Conservation (phyloP, 2,329 filamentous ascomycete species). For the Aspergillus viridinutans region DNA sequence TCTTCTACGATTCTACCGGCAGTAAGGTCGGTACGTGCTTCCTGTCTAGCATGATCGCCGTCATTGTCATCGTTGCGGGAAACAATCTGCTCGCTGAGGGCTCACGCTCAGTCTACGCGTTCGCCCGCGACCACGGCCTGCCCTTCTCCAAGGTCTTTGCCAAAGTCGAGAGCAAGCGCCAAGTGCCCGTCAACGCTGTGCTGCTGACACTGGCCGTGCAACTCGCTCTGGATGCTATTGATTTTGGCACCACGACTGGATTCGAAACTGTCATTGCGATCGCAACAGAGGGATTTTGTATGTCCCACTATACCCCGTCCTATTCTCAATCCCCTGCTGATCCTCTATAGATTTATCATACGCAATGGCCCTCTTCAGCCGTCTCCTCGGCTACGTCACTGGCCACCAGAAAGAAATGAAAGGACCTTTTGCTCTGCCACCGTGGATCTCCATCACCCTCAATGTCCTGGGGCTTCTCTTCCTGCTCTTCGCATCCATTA, state of each 20-base stretch:
- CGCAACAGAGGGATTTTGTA: constrained; percentile 55
- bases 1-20: constrained; percentile 48
- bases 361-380: constrained; percentile 51
- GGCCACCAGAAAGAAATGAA: constrained; percentile 36
- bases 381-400: constrained; percentile 46
- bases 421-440: constrained; percentile 39
- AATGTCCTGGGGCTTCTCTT: constrained; percentile 52
- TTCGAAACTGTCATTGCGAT: constrained; percentile 56
- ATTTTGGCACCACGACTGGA: constrained; percentile 52
- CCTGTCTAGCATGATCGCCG: constrained; percentile 44
- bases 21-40: constrained; percentile 44
- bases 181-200: constrained; percentile 50
- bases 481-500: constrained; percentile 52
- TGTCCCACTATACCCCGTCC: constrained; percentile 10
- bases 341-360: constrained; percentile 49
- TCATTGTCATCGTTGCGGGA: constrained; percentile 46
- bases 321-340: not conserved
- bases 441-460: constrained; percentile 42
- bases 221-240: constrained; percentile 52
- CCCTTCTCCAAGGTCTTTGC: constrained; percentile 48
- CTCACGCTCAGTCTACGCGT: constrained; percentile 44
- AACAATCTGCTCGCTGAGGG: constrained; percentile 48
- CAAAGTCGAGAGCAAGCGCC: constrained; percentile 43
- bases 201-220: constrained; percentile 47
- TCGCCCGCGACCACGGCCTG: constrained; percentile 50